phyloP scores from a whole-genome alignment of 257 asterid genomes.

The Nicotiana attenuata region DNA sequence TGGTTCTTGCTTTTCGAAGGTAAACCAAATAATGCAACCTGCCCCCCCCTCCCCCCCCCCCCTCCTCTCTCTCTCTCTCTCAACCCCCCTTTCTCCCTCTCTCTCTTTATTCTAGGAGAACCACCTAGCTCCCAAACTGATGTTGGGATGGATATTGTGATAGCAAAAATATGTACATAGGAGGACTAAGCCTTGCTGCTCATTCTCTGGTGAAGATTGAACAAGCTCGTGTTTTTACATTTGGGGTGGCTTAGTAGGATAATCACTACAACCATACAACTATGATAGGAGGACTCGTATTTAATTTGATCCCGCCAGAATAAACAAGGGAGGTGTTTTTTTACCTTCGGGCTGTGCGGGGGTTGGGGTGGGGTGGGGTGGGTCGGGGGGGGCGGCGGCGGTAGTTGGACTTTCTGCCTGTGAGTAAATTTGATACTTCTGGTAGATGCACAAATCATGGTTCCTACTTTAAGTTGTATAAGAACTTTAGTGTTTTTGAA shows the following conservation, averaged over 20 bases:
- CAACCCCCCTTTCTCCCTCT: neutral
- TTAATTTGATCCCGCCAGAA: too few species aligned
- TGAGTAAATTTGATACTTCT: neutral
- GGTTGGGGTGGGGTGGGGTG: neutral
- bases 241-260: neutral
- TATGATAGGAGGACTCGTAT: too few species aligned
- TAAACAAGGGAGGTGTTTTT: too few species aligned
- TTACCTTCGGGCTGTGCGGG: neutral
- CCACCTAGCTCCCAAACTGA: too few species aligned
- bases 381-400: neutral
- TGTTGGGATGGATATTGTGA: too few species aligned
- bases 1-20: neutral
- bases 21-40: neutral
- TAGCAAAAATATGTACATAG: too few species aligned
- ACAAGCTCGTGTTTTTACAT: neutral
- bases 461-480: neutral
- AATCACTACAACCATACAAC: too few species aligned
- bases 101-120: too few species aligned
- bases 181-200: too few species aligned
- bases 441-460: neutral
- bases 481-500: neutral
- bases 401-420: neutral
- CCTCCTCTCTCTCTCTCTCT: too few species aligned
- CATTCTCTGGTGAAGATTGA: too few species aligned
- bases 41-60: too few species aligned